Percentiles rank a stretch among this genome's conserved stretches.
These are phyloP conservation scores for Nemania abortiva DNA, from an alignment of 2,329 filamentous ascomycete species.

Conservation along the genomic window DNA sequence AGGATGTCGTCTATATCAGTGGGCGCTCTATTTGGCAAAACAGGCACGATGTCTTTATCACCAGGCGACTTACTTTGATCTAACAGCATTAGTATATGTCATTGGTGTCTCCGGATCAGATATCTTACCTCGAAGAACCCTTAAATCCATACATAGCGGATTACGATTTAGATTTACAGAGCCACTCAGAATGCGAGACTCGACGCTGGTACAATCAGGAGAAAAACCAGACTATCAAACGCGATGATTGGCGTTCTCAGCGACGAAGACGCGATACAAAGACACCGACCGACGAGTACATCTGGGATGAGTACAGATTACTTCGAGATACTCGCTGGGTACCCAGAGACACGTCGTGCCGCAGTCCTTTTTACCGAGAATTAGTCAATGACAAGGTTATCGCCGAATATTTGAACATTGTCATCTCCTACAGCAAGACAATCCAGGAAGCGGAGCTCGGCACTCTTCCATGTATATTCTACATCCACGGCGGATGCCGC, in stretches of 20 bases:
- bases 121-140: constrained; percentile 32
- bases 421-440: constrained; percentile 26
- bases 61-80: constrained; percentile 5
- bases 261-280: constrained; percentile 29
- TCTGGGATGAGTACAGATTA: constrained; percentile 23
- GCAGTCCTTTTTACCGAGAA: constrained; percentile 20
- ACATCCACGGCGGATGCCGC: constrained; percentile 38
- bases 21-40: constrained; percentile 20
- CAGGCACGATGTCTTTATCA: constrained; percentile 23
- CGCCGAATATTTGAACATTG: constrained; percentile 25
- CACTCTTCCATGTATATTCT: constrained; percentile 40
- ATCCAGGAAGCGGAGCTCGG: constrained; percentile 15
- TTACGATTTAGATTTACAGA: constrained; percentile 30
- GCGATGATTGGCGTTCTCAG: constrained; percentile 37
- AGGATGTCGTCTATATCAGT: constrained; percentile 22
- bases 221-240: constrained; percentile 23
- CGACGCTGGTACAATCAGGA: constrained; percentile 28
- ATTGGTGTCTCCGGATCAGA: constrained; percentile 17
- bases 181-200: constrained; percentile 30
- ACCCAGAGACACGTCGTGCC: constrained; percentile 23
- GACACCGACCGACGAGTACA: constrained; percentile 25
- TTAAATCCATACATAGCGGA: constrained; percentile 33
- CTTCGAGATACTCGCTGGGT: constrained; percentile 24
- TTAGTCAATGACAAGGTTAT: constrained; percentile 29
- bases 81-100: constrained; percentile 26